Percentiles rank a stretch among this genome's conserved stretches.
These are phyloP conservation scores for Penicillium samsonianum DNA, from an alignment of 495 filamentous ascomycete species.

Conservation along the genomic window DNA sequence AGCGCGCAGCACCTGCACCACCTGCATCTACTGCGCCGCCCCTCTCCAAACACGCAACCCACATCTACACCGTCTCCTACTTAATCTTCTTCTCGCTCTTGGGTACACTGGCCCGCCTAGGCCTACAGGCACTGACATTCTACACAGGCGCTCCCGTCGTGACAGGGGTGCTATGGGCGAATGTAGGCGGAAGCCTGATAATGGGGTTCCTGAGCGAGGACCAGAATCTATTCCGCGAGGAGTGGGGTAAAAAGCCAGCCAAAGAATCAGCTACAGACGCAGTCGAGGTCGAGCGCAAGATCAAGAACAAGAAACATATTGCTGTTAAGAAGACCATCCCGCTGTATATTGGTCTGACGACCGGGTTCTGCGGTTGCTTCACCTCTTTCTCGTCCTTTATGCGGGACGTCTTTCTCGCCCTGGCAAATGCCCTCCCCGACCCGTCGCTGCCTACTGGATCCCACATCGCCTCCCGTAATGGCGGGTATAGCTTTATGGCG, in stretches of 20 bases:
- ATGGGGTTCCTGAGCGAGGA: slow-evolving; percentile 89
- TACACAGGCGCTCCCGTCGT: slow-evolving; percentile 77
- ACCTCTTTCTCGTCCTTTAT: slow-evolving; percentile 93
- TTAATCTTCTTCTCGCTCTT: slow-evolving; percentile 85
- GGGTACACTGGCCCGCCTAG: slow-evolving; percentile 82
- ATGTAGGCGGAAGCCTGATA: slow-evolving; percentile 78
- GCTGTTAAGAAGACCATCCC: slow-evolving; percentile 76
- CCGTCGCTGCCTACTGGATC: slow-evolving; percentile 33
- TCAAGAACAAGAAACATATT: slow-evolving; percentile 40
- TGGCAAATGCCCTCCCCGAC: slow-evolving; percentile 71
- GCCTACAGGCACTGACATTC: slow-evolving; percentile 75
- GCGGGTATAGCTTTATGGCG: slow-evolving; percentile 82
- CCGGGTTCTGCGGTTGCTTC: slow-evolving; percentile 90
- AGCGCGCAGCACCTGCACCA: slow-evolving; percentile 2
- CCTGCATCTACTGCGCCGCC: slow-evolving; percentile 12
- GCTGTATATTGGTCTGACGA: slow-evolving; percentile 87
- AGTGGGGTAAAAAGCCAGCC: slow-evolving; percentile 50
- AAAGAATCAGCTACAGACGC: slow-evolving; percentile 8
- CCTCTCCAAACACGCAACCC: slow-evolving; percentile 60
- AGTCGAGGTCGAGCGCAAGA: slow-evolving; percentile 22
- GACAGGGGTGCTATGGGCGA: slow-evolving; percentile 83
- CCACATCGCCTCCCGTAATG: slow-evolving; percentile 53
- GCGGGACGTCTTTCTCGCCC: slow-evolving; percentile 78
- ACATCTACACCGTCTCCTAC: slow-evolving; percentile 77
- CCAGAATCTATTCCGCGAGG: slow-evolving; percentile 68